These are phyloP conservation scores for Pythium chondricola DNA, from an alignment of 352 stramenopile genomes.

Conservation along the genomic window DNA sequence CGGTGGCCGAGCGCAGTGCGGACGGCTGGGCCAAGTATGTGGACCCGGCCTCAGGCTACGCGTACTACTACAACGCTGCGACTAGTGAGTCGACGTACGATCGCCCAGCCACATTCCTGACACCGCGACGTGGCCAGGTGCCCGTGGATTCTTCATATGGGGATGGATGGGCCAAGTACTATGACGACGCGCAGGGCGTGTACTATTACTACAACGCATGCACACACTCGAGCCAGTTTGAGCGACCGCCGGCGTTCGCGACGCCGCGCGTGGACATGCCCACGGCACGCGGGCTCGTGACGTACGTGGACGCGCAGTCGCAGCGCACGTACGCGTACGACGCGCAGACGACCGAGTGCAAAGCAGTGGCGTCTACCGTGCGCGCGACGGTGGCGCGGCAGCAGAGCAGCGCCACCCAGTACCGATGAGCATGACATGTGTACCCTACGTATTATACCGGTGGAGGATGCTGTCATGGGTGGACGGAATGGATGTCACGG, in stretches of 20 bases:
- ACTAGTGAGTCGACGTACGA: slow-evolving; percentile 9
- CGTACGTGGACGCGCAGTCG: slow-evolving; percentile 37
- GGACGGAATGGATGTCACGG: no score
- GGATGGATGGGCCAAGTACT: slow-evolving; percentile 54
- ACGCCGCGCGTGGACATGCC: slow-evolving; percentile 31
- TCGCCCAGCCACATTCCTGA: slow-evolving; percentile 12
- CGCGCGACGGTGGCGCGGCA: slow-evolving; percentile 1
- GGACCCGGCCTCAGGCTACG: slow-evolving; percentile 32
- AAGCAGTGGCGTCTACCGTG: slow-evolving; percentile 14
- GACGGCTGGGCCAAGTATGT: slow-evolving; percentile 56
- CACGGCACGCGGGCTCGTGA: slow-evolving; percentile 6
- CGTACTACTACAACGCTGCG: slow-evolving; percentile 23
- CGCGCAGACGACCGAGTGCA: slow-evolving; percentile 43
- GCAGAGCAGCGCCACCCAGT: not conserved
- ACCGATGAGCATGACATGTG: no score
- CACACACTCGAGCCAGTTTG: slow-evolving; percentile 36
- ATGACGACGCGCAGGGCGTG: slow-evolving; percentile 34
- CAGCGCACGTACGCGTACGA: slow-evolving; percentile 44
- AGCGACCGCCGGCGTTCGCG: slow-evolving; percentile 32
- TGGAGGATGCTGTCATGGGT: no score
- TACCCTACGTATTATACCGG: no score
- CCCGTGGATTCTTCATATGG: not conserved
- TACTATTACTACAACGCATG: slow-evolving; percentile 70
- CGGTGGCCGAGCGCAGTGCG: slow-evolving; percentile 3
- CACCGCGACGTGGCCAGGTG: slow-evolving; percentile 1